Evolutionary conservation across 1,284 basidiomycete species (phyloP).

Genomic region (Omphalotus olearius): DNA sequence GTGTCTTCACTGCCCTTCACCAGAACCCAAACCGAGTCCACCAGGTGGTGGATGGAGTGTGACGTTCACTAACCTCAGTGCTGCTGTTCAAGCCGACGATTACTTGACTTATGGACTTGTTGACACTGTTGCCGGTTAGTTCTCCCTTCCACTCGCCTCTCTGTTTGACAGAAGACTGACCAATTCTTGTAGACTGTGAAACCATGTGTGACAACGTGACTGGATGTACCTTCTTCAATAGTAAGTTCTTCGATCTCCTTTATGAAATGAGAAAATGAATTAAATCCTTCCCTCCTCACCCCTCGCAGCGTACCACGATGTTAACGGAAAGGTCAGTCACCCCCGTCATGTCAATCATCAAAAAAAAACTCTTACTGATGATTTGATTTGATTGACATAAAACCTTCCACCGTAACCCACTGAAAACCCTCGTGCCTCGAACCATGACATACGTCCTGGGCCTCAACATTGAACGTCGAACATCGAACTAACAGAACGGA

Average conservation of each 20-base stretch:
- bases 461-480: no score
- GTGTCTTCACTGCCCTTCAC: conserved; percentile 31
- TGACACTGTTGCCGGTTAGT: conserved; percentile 36
- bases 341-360: not conserved
- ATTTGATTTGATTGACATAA: not conserved
- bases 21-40: conserved; percentile 13
- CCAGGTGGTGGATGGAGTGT: conserved; percentile 30
- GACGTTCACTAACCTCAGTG: conserved; percentile 35
- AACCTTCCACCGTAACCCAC: no score
- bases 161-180: not conserved
- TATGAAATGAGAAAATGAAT: no score
- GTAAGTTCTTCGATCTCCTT: no score
- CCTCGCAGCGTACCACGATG: conserved; percentile 36
- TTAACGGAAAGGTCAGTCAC: conserved; percentile 33
- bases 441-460: no score
- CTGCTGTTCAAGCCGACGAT: conserved; percentile 37
- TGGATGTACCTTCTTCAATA: conserved; percentile 39
- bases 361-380: no score
- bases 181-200: conserved; percentile 29
- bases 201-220: conserved; percentile 37
- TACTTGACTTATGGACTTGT: conserved; percentile 42
- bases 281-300: no score
- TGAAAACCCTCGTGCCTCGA: no score
- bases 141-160: not conserved
- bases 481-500: conserved; percentile 9